Percentiles rank a stretch among this genome's conserved stretches.
These are phyloP conservation scores for Talaromyces sp. DNA, from an alignment of 2,329 filamentous ascomycete species.

Conservation along the genomic window DNA sequence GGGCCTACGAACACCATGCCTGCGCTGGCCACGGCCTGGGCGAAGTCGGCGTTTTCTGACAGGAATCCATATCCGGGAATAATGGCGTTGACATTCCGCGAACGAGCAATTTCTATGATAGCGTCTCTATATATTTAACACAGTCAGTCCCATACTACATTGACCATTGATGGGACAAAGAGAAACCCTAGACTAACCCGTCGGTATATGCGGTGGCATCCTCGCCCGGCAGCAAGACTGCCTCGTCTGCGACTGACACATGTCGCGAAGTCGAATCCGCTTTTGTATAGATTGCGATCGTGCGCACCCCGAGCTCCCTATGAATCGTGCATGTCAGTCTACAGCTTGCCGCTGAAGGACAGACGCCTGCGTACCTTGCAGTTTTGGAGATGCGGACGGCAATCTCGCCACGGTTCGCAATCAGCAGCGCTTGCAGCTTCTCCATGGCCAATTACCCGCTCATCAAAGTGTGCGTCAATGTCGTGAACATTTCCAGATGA, in stretches of 20 bases:
- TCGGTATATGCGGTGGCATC: slow-evolving; percentile 47
- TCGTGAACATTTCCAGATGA: background rate
- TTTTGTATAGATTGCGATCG: slow-evolving; percentile 55
- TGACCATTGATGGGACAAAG: slow-evolving; percentile 22
- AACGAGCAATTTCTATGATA: background rate
- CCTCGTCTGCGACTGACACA: slow-evolving; percentile 50
- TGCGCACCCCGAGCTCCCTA: slow-evolving; percentile 45
- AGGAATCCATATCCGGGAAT: slow-evolving; percentile 66
- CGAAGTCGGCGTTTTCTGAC: slow-evolving; percentile 60
- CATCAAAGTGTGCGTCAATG: background rate
- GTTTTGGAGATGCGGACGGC: slow-evolving; percentile 50
- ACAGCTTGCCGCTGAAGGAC: background rate
- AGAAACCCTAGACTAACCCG: background rate
- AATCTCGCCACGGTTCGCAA: slow-evolving; percentile 59
- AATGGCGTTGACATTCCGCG: slow-evolving; percentile 39
- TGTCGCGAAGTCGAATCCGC: slow-evolving; percentile 53
- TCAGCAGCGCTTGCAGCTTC: slow-evolving; percentile 35
- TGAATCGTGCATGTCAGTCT: background rate
- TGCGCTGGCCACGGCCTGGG: slow-evolving; percentile 46
- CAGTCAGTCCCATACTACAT: background rate
- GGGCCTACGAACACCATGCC: slow-evolving; percentile 60
- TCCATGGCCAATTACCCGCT: background rate
- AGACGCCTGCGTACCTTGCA: slow-evolving; percentile 32
- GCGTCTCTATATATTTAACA: background rate
- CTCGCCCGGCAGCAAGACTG: slow-evolving; percentile 46